Conservation (phyloP, 2,329 filamentous ascomycete species). For the Colletotrichum scovillei region DNA sequence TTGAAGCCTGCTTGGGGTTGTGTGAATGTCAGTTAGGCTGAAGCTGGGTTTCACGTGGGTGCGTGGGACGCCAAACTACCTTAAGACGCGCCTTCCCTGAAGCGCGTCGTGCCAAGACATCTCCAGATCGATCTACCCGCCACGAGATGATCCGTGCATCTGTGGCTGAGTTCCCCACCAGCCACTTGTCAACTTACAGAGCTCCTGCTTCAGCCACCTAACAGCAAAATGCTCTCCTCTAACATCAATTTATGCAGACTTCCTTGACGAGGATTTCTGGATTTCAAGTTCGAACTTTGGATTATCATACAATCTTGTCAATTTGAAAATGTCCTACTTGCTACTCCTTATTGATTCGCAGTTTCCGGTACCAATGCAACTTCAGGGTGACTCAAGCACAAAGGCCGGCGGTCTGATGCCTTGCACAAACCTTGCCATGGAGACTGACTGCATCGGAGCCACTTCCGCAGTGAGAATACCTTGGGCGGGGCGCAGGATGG, state of each 20-base stretch:
- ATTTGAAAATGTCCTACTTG: not conserved
- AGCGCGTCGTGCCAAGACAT: not conserved
- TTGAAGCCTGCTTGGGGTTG: not conserved
- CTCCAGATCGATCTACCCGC: not conserved
- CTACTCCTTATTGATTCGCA: not conserved
- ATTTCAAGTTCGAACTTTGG: not conserved
- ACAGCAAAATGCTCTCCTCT: not conserved
- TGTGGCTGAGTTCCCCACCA: not conserved
- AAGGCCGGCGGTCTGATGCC: not conserved
- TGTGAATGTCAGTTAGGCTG: not conserved
- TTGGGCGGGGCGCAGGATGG: not conserved
- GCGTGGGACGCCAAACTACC: not conserved
- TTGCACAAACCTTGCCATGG: not conserved
- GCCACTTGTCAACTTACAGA: not conserved
- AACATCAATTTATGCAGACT: not conserved
- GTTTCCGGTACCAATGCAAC: not conserved
- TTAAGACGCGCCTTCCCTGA: not conserved
- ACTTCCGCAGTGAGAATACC: constrained; percentile 9
- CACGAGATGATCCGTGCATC: not conserved
- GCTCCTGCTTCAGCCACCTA: not conserved
- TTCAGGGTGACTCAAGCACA: not conserved
- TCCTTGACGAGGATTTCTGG: not conserved
- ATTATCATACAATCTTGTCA: not conserved
- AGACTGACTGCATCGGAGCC: constrained; percentile 18
- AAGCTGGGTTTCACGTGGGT: not conserved